Conservation (phyloP, 352 stramenopile species). For the Saprolegnia diclina region DNA sequence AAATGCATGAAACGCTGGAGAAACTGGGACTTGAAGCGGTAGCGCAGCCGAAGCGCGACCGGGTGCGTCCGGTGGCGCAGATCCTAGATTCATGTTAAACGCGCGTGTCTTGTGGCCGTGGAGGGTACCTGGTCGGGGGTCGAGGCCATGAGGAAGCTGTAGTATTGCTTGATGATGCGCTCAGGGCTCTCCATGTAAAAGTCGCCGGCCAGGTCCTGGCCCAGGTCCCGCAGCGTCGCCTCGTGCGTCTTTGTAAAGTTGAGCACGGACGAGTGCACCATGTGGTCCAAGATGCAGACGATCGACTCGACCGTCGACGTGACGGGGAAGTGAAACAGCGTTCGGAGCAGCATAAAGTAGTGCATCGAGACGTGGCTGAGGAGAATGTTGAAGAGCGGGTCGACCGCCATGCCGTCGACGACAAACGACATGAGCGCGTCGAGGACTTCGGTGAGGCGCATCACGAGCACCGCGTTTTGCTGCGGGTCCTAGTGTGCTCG, state of each 20-base stretch:
- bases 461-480: conserved; percentile 14
- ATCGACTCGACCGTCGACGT: conserved; percentile 14
- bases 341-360: conserved; percentile 19
- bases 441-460: conserved; percentile 6
- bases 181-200: conserved; percentile 18
- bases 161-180: conserved; percentile 26
- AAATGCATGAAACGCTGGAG: conserved; percentile 20
- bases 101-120: neutral
- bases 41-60: conserved; percentile 10
- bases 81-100: neutral
- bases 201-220: neutral
- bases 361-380: conserved; percentile 21
- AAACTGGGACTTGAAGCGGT: conserved; percentile 11
- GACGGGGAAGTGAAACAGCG: conserved; percentile 4
- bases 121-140: neutral
- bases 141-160: conserved; percentile 25
- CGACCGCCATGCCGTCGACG: neutral
- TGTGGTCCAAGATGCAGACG: conserved; percentile 17
- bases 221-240: neutral
- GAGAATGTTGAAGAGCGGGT: conserved; percentile 22
- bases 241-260: conserved; percentile 18
- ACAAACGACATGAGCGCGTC: conserved; percentile 17
- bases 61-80: conserved; percentile 1
- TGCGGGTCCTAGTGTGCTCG: neutral
- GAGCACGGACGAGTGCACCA: conserved; percentile 19